A percentile compares a stretch with the other conserved stretches of the same genome.
Conservation (phyloP, 257 asterid genomes). For the Verbena officinalis region DNA sequence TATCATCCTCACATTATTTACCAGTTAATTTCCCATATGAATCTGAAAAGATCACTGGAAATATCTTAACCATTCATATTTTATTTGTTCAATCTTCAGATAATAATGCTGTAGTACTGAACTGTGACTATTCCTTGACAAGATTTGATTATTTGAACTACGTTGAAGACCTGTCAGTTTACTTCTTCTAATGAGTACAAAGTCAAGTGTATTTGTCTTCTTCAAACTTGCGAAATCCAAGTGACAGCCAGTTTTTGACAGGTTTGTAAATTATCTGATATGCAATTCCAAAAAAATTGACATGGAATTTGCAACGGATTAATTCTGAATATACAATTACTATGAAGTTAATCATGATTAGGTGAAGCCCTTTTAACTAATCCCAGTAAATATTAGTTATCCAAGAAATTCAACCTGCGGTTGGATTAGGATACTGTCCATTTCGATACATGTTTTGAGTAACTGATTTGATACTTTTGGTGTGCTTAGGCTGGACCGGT, state of each 20-base stretch:
- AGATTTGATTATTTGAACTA: constrained; percentile 6
- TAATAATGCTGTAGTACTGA: background rate
- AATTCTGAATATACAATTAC: too few relatives aligned
- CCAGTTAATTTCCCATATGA: constrained; percentile 20
- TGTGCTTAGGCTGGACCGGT: constrained; percentile 41
- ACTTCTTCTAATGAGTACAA: background rate
- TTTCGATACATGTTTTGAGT: constrained; percentile 57
- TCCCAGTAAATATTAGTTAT: too few relatives aligned
- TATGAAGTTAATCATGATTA: too few relatives aligned
- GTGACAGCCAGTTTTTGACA: background rate
- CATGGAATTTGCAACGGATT: too few relatives aligned
- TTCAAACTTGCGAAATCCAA: background rate
- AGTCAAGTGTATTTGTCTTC: constrained; percentile 19
- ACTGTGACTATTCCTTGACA: constrained; percentile 16
- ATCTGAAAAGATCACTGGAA: constrained; percentile 11
- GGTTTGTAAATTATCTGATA: background rate
- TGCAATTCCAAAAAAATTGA: too few relatives aligned
- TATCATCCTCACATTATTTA: constrained; percentile 16
- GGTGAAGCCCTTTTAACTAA: too few relatives aligned
- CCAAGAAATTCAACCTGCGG: too few relatives aligned
- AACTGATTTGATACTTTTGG: too few relatives aligned
- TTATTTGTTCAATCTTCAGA: constrained; percentile 22
- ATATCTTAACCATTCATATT: constrained; percentile 26
- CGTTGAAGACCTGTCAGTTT: background rate
- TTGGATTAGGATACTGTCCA: constrained; percentile 45